Evolutionary conservation across 306 rosid species (phyloP), one percentile per base, ranked within the genome.

Genomic region (Vigna angularis): DNA sequence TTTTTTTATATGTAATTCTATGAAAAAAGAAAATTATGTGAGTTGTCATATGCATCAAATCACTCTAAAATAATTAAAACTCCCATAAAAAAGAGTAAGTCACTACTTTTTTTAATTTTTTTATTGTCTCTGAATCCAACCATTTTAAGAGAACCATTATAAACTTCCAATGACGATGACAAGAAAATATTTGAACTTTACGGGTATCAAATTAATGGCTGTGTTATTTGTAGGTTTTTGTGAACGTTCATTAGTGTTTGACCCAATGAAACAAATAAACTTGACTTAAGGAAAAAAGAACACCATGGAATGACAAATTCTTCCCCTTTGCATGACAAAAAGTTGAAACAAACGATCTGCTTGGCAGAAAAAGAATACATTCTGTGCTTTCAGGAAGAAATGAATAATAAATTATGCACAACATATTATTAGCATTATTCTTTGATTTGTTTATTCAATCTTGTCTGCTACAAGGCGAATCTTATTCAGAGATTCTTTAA

Each of bases 401-500:
- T 16, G 56, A 22, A 67, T 36, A 77, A 52, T 5, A 64, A 66
- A 56, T 78, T 65, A 75, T 75, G 79, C 26, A 63, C 84, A 85
- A 42, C 72, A 86, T 78, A 61, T 75, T 49, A 55, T 78, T 56
- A 64, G 69, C 59, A 56, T 5, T 51, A 66, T 72, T 73, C 66
- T 36, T 55, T 66, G 28, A 71, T 44, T 73, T 20, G 38, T 74
- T 87, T 82, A 84, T 67, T 88, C 87, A 88, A 77, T 81, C 80
- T 82, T 90, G 73, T 91, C 93, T 56, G 92, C 83, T 73, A 85
- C 97, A 84, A 87, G 92, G 20, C 95, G 92, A 13, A 92, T 90
- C 90, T 85, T 92, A 79, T 92, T 90, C 85, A 95, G 86, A 64
- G 98, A 86, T 89, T 92, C 98, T 78, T 88, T 91, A 81, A 92